phyloP scores from a whole-genome alignment of 768 basidiomycete genomes.

The Epithele typhae region DNA sequence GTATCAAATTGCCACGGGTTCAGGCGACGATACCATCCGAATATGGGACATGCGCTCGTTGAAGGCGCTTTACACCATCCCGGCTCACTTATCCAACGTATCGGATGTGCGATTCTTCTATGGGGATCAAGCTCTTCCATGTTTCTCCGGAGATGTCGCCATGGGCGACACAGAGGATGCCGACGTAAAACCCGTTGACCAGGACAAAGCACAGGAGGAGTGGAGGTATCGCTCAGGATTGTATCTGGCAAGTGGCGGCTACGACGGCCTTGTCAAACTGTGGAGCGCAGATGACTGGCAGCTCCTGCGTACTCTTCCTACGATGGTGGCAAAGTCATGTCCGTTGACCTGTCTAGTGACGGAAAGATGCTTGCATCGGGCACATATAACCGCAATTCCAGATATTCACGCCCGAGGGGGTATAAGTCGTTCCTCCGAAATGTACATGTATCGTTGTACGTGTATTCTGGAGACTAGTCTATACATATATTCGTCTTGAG shows the following conservation, averaged over 20 bases:
- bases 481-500: no score
- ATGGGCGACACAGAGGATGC: slow-evolving; percentile 43
- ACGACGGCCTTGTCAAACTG: slow-evolving; percentile 91
- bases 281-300: slow-evolving; percentile 99
- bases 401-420: slow-evolving; percentile 75
- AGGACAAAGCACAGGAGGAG: slow-evolving; percentile 48
- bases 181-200: slow-evolving; percentile 13
- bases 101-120: slow-evolving; percentile 95
- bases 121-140: slow-evolving; percentile 47
- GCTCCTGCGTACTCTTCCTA: slow-evolving; percentile 78
- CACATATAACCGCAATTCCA: slow-evolving; percentile 95
- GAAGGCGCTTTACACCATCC: slow-evolving; percentile 92
- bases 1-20: slow-evolving; percentile 95
- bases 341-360: slow-evolving; percentile 85
- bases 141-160: slow-evolving; percentile 27
- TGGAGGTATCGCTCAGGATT: slow-evolving; percentile 83
- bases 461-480: no score
- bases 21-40: slow-evolving; percentile 95
- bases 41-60: slow-evolving; percentile 98
- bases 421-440: background rate
- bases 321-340: slow-evolving; percentile 99
- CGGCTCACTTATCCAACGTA: slow-evolving; percentile 92
- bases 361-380: slow-evolving; percentile 83
- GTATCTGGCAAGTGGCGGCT: slow-evolving; percentile 91
- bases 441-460: no score